Base-by-base conservation (phyloP, 2,329 filamentous ascomycete species). In the Xylariaceae sp. region DNA sequence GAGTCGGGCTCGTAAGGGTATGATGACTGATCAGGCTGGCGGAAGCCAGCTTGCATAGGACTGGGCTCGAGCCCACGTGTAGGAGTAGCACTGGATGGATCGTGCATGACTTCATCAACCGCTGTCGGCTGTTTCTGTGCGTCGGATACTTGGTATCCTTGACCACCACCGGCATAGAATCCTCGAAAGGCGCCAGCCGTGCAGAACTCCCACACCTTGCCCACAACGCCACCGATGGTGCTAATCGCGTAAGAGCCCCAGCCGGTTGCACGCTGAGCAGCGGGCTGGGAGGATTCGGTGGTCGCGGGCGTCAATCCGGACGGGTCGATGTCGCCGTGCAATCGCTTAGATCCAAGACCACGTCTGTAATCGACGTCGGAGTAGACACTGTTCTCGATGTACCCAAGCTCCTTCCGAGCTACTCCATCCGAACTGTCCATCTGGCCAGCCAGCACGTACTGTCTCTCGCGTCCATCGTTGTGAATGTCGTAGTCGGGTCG, bases 121-220 rank as follows among this genome's bases (percentile, higher is more conserved):
- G 55, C 9, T 35, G 47, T 6, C 50, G 51, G 39, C 49, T 18
- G 8, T 55, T 47, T 15, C 61, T 70, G 17, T 78, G 71, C 51
- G 23, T 53, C 52, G 13, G 55, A 55, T 65, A 90, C 76, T 5
- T 82, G 77, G 69, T 92, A 96, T 30, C 85, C 86, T 61, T 79
- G 80, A 7, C 92, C 93, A 2, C 88, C 90, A 6, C 92, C 93
- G 10, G 92, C 91, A 62, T 92, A 87, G 72, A 97, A 97, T 0
- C 92, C 92, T 57, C 83, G 82, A 69, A 97, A 95, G 0, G 88
- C 84, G 7, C 82, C 84, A 0, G 78, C 76, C 72, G 79, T 89
- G 76, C 92, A 96, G 68, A 96, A 94, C 66, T 92, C 84, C 82
- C 90, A 92, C 0, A 96, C 85, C 68, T 88, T 93, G 15, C 90